These are phyloP conservation scores for Ophiosphaerella korrae DNA, from an alignment of 2,329 filamentous ascomycete genomes.

Conservation along the genomic window DNA sequence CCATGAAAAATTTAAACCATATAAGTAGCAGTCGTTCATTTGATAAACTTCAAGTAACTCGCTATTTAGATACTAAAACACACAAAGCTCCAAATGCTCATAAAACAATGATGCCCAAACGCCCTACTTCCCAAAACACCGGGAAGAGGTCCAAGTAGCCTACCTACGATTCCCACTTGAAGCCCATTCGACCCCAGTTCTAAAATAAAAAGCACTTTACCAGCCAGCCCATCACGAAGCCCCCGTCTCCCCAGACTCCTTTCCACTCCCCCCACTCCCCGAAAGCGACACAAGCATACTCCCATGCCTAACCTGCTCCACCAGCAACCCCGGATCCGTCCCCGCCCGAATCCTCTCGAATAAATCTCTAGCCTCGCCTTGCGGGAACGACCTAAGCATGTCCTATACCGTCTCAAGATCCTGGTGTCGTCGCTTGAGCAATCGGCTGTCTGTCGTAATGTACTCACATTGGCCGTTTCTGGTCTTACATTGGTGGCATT, in stretches of 20 bases:
- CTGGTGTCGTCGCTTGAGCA: slow-evolving; percentile 19
- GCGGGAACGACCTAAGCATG: slow-evolving; percentile 15
- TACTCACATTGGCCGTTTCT: slow-evolving; percentile 19
- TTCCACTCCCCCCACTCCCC: neutral
- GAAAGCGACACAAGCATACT: slow-evolving; percentile 19
- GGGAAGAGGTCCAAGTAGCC: too few species aligned
- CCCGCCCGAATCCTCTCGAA: slow-evolving; percentile 20
- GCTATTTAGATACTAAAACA: too few species aligned
- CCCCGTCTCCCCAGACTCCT: neutral
- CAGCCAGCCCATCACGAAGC: too few species aligned
- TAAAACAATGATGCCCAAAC: too few species aligned
- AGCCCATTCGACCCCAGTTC: too few species aligned
- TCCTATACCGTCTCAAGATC: slow-evolving; percentile 19
- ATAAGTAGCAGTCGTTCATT: too few species aligned
- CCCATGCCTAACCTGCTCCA: slow-evolving; percentile 21
- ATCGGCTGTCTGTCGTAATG: slow-evolving; percentile 18
- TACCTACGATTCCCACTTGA: too few species aligned
- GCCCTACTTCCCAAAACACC: too few species aligned
- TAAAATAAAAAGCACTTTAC: too few species aligned
- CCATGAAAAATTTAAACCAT: too few species aligned
- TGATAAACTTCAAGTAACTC: too few species aligned
- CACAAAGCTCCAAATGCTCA: too few species aligned
- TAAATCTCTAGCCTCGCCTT: slow-evolving; percentile 13
- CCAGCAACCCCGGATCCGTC: slow-evolving; percentile 15
- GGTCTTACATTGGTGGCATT: slow-evolving; percentile 19